A percentile compares a stretch with the other conserved stretches of the same genome.
Evolutionary conservation across 148 eudicot genomes (phyloP).

Genomic region (Nepenthes mirabilis): DNA sequence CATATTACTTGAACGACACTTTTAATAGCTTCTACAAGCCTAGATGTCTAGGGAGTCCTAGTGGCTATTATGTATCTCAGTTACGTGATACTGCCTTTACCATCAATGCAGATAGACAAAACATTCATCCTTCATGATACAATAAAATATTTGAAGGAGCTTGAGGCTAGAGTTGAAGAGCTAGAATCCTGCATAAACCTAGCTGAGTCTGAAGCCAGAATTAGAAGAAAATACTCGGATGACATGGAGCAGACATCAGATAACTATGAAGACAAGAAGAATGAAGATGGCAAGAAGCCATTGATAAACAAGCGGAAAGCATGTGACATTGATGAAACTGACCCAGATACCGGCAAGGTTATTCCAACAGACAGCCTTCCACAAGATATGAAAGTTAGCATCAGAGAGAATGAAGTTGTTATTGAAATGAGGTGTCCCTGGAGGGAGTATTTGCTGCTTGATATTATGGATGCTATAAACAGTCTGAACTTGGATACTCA

Average conservation of each 20-base stretch:
- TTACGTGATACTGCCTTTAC: background rate
- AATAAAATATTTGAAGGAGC: conserved; percentile 27
- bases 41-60: too few species aligned
- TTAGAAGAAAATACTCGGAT: conserved; percentile 11
- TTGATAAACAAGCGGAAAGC: conserved; percentile 33
- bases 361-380: conserved; percentile 10
- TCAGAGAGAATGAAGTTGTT: conserved; percentile 24
- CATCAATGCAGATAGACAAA: conserved; percentile 24
- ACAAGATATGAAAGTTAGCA: conserved; percentile 19
- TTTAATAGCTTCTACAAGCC: too few species aligned
- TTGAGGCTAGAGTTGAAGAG: conserved; percentile 36
- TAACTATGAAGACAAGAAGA: conserved; percentile 15
- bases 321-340: conserved; percentile 24
- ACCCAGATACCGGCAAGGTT: conserved; percentile 11
- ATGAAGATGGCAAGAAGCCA: conserved; percentile 12
- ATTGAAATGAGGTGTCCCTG: conserved; percentile 31
- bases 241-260: conserved; percentile 24
- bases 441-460: conserved; percentile 40
- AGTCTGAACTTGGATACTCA: conserved; percentile 34
- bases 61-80: background rate
- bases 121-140: conserved; percentile 22
- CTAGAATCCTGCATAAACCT: conserved; percentile 29
- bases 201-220: conserved; percentile 16
- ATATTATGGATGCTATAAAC: conserved; percentile 28
- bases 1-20: too few species aligned